Evolutionary conservation across 139 green algal genomes (phyloP).

Genomic region (Closterium sp.): DNA sequence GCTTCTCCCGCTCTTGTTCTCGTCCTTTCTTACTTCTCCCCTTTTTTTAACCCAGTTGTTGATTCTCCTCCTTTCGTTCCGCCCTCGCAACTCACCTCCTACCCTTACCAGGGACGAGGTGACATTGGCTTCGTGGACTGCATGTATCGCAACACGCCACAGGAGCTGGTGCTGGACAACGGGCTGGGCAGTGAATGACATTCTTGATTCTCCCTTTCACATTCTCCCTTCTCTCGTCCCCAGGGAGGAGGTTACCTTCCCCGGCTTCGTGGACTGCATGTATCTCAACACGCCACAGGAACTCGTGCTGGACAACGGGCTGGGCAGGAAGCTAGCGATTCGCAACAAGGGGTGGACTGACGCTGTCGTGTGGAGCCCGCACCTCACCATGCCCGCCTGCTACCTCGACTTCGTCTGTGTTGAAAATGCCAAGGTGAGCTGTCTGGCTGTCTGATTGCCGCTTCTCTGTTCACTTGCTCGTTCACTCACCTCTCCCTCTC

Average conservation of each 20-base stretch:
- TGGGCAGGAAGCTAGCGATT: conserved; percentile 59
- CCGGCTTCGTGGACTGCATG: conserved; percentile 68
- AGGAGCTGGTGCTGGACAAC: conserved; percentile 79
- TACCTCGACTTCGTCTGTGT: conserved; percentile 59
- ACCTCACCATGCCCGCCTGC: conserved; percentile 50
- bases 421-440: conserved; percentile 38
- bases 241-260: conserved; percentile 26
- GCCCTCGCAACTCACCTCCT: too few species aligned
- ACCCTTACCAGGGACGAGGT: conserved; percentile 7
- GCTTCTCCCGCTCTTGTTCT: too few species aligned
- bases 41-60: too few species aligned
- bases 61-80: too few species aligned
- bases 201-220: background rate
- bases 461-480: background rate
- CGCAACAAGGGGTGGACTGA: conserved; percentile 46
- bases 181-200: conserved; percentile 56
- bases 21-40: too few species aligned
- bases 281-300: conserved; percentile 76
- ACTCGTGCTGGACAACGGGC: conserved; percentile 80
- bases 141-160: conserved; percentile 70
- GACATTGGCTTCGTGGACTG: conserved; percentile 10
- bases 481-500: background rate
- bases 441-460: background rate
- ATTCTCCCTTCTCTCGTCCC: background rate
- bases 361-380: conserved; percentile 52